phyloP scores from a whole-genome alignment of 108 stramenopile species.

The Craspedostauros australis region DNA sequence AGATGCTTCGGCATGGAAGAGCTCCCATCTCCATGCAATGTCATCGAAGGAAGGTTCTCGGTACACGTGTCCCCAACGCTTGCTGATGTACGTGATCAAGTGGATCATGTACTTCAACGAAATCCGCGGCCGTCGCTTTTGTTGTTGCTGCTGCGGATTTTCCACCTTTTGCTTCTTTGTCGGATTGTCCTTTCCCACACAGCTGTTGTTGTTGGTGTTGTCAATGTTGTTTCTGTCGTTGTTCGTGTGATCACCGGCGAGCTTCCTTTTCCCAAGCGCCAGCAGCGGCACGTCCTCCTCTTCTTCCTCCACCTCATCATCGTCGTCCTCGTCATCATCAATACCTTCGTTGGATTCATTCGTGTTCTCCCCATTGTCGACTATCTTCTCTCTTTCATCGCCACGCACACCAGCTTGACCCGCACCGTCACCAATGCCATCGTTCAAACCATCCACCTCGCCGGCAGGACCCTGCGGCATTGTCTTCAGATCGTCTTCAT shows the following conservation, averaged over 20 bases:
- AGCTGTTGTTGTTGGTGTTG: too few species aligned
- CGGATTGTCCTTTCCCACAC: slow-evolving; percentile 15
- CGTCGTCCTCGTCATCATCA: slow-evolving; percentile 15
- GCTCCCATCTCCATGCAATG: slow-evolving; percentile 78
- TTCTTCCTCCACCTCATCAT: slow-evolving; percentile 48
- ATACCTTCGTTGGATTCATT: slow-evolving; percentile 2
- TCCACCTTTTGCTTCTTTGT: not conserved
- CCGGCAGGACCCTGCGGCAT: not conserved
- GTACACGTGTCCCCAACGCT: slow-evolving; percentile 72
- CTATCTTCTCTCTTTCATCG: not conserved
- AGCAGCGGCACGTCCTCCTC: slow-evolving; percentile 46
- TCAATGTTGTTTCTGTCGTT: not conserved
- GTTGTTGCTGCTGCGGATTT: slow-evolving; percentile 11
- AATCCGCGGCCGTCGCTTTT: slow-evolving; percentile 16
- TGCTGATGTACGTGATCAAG: slow-evolving; percentile 53
- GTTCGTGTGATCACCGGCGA: not conserved
- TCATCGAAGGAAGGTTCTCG: slow-evolving; percentile 61
- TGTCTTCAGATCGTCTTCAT: not conserved
- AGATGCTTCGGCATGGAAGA: too few species aligned
- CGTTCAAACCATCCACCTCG: too few species aligned
- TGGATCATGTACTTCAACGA: slow-evolving; percentile 38
- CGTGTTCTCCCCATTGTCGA: not conserved
- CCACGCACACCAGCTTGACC: too few species aligned
- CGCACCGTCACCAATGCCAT: too few species aligned
- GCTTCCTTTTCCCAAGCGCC: slow-evolving; percentile 22